Base-by-base conservation (phyloP, 2,329 filamentous ascomycete genomes). In the Macrophomina pseudophaseolina region DNA sequence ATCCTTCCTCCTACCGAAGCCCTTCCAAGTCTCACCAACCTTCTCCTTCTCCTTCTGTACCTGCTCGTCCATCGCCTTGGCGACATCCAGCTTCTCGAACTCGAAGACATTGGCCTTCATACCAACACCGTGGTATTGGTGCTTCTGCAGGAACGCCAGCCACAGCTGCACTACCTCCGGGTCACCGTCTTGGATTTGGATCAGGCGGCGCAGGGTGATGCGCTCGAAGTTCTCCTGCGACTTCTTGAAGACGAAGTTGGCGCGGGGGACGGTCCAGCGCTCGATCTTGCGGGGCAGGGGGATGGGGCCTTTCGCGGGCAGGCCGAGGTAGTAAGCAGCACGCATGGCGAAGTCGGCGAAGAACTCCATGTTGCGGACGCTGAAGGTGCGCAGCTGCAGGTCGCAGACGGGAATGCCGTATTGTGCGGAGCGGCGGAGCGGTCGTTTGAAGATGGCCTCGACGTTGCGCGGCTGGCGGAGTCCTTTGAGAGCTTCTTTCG, bases 21-120 rank as follows among this genome's bases (percentile, higher is more conserved):
- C 58, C 33, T 71, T 70, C 67, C 74, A 58, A 58, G 70, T 70
- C 68, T 75, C 72, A 5, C 73, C 72, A 12, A 77, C 66, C 63
- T 66, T 69, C 58, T 69, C 66, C 56, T 68, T 66, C 23, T 74
- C 71, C 70, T 69, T 66, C 66, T 74, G 72, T 28, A 73, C 75
- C 71, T 78, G 72, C 46, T 69, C 69, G 51, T 79, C 77, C 74
- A 79, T 70, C 42, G 76, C 74, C 67, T 72, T 70, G 28, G 40
- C 68, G 30, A 66, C 65, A 23, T 66, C 65, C 48, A 94, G 76
- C 66, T 86, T 86, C 74, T 91, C 88, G 79, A 92, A 94, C 76
- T 97, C 92, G 89, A 91, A 99, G 59, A 98, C 87, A 77, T 99
- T 97, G 64, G 95, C 95, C 85, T 99, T 99, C 93, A 99, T 96